Evolutionary conservation across 2,329 filamentous ascomycete species (phyloP), one percentile per base, ranked within the genome.

Genomic region (Cercospora berteroae): DNA sequence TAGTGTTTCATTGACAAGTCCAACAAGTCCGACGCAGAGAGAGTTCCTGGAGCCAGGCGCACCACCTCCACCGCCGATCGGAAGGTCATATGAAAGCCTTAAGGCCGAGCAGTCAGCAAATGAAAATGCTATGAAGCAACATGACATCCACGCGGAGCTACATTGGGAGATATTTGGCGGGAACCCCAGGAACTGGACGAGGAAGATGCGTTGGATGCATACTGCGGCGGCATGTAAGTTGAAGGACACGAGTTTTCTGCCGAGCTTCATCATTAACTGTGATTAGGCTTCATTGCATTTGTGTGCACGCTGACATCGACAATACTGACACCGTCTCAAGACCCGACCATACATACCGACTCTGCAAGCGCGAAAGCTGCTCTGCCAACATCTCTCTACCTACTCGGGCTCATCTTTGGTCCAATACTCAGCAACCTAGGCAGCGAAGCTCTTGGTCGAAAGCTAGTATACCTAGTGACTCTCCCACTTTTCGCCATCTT

Each of bases 401-500:
- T 87, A 7, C 76, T 89, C 9, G 77, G 77, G 1, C 89, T 92
- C 63, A 90, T 89, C 1, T 87, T 89, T 68, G 90, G 90, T 0
- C 90, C 90, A 1, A 5, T 55, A 5, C 85, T 87, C 0, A 81
- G 93, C 31, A 89, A 89, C 2, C 90, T 90, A 1, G 80, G 92
- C 7, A 90, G 87, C 4, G 90, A 93, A 79, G 81, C 91, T 42
- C 86, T 84, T 72, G 91, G 91, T 36, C 87, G 91, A 23, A 83
- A 87, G 44, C 77, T 90, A 20, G 91, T 93, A 76, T 88, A 88
- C 66, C 77, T 92, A 70, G 88, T 91, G 77, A 88, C 86, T 60
- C 83, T 91, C 66, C 88, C 85, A 7, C 84, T 88, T 57, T 90
- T 88, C 7, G 86, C 86, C 1, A 85, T 84, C 2, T 81, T 84